Conservation (phyloP, 2,329 filamentous ascomycete genomes). For the Claviceps monticola region DNA sequence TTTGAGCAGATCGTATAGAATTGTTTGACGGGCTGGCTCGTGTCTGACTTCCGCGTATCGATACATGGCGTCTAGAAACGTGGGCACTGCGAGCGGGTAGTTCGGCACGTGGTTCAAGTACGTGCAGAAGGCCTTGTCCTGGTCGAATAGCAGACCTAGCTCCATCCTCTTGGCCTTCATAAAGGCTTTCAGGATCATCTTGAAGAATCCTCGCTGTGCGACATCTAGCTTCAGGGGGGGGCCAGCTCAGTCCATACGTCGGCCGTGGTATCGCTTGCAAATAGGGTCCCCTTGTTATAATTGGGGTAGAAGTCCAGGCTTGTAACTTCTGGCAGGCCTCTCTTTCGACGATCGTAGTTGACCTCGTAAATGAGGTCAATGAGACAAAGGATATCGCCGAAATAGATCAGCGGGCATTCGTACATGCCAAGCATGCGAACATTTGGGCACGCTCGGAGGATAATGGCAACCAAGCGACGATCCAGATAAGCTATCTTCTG, state of each 20-base stretch:
- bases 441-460: constrained; percentile 18
- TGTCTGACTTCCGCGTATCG: constrained; percentile 9
- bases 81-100: constrained; percentile 13
- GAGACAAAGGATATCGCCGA: constrained; percentile 21
- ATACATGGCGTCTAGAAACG: constrained; percentile 21
- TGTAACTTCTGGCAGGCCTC: constrained; percentile 8
- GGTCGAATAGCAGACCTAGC: constrained; percentile 17
- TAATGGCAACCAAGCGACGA: constrained; percentile 19
- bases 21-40: constrained; percentile 7
- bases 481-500: constrained; percentile 19
- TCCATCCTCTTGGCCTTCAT: constrained; percentile 19
- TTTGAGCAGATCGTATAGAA: constrained; percentile 20
- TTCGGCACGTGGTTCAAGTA: constrained; percentile 18
- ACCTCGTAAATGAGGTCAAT: constrained; percentile 23
- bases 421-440: constrained; percentile 23
- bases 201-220: constrained; percentile 20
- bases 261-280: constrained; percentile 1
- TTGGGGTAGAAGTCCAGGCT: constrained; percentile 21
- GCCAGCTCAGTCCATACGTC: constrained; percentile 20
- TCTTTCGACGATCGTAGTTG: constrained; percentile 13
- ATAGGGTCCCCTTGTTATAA: constrained; percentile 17
- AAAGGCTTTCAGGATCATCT: constrained; percentile 20
- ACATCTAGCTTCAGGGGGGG: constrained; percentile 10
- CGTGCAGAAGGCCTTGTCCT: constrained; percentile 15
- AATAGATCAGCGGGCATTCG: constrained; percentile 22